Base-by-base conservation (phyloP, 1,284 basidiomycete species). In the Heterobasidion irregulare region DNA sequence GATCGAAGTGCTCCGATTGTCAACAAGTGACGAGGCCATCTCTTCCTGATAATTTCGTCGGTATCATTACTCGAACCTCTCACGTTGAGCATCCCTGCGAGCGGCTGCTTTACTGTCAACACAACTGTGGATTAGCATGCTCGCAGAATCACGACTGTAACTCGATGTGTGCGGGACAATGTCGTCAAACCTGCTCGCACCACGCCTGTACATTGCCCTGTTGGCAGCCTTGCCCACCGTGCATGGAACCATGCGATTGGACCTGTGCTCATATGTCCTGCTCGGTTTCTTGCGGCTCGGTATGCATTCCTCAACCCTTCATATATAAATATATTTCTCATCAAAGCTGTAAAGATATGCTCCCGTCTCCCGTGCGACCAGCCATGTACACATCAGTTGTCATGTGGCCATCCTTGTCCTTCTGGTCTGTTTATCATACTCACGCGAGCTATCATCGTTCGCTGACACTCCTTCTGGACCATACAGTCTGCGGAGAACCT, bases 281-380 rank as follows among this genome's bases (percentile, higher is more conserved):
- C 57, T 78, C 78, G 2, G 74, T 87, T n/a, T 78, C 83, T 0
- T 90, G 88, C 61, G 85, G 84, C 12, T 84, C 83, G 16, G 86
- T 86, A 56, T 70, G 7, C 26, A 15, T 19, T 36, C 1, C 34
- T 33, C 43, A 13, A 26, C 13, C 48, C 48, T 9, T 12, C 52
- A 6, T 48, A 6, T 55, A 10, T 53, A 9, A 32, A 53, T 53
- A 19, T 6, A 56, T n/a, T 26, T 13, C 8, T 26, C 32, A 26
- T 26, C 26, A 26, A 26, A 26, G 26, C 5, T 26, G 5, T 26
- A 26, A 26, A 89, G 85, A 75, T 85, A 10, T 89, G 88, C 63
- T 74, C 79, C 6, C 77, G 84, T 10, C 65, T 86, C 2, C 88
- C 87, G 0, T 88, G 86, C 57, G 80, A 89, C 59, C 56, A 68